Conservation (phyloP, 2,329 filamentous ascomycete genomes). For the Aureobasidium musti region DNA sequence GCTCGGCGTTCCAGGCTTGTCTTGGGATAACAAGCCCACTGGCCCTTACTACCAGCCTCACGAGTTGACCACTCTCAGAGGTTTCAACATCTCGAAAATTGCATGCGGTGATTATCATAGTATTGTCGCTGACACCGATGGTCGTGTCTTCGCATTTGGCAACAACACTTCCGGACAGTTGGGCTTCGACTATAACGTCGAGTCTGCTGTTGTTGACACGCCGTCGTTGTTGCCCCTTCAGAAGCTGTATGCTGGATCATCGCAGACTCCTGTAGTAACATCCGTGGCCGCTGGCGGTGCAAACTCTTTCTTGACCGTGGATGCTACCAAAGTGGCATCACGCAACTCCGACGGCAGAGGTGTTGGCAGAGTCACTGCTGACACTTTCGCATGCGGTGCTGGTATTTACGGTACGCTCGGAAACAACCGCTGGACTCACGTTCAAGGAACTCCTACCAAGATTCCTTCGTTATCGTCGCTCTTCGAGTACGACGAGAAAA, state of each 20-base stretch:
- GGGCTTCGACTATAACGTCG: slow-evolving; percentile 70
- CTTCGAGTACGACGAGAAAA: slow-evolving; percentile 80
- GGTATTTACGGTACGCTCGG: slow-evolving; percentile 83
- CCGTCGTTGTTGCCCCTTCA: slow-evolving; percentile 71
- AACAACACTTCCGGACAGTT: slow-evolving; percentile 92
- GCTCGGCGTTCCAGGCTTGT: slow-evolving; percentile 80
- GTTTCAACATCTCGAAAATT: slow-evolving; percentile 70
- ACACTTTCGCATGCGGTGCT: slow-evolving; percentile 84
- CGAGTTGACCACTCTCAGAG: slow-evolving; percentile 71
- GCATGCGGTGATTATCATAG: slow-evolving; percentile 88
- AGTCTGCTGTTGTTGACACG: slow-evolving; percentile 64
- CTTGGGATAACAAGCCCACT: slow-evolving; percentile 72
- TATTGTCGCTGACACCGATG: slow-evolving; percentile 71
- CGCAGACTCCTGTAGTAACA: slow-evolving; percentile 67
- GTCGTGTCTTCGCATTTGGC: slow-evolving; percentile 81
- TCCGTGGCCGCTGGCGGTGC: slow-evolving; percentile 80
- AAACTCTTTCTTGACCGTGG: slow-evolving; percentile 85
- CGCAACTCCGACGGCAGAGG: slow-evolving; percentile 42
- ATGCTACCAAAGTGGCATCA: slow-evolving; percentile 64
- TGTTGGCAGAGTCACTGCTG: slow-evolving; percentile 63
- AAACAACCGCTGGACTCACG: slow-evolving; percentile 85
- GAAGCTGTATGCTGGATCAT: slow-evolving; percentile 69
- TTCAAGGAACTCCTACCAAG: slow-evolving; percentile 74
- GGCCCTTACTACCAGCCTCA: slow-evolving; percentile 81
- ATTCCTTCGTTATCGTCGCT: slow-evolving; percentile 81